phyloP scores from a whole-genome alignment of 2,329 filamentous ascomycete species.

The Clonostachys rhizophaga region DNA sequence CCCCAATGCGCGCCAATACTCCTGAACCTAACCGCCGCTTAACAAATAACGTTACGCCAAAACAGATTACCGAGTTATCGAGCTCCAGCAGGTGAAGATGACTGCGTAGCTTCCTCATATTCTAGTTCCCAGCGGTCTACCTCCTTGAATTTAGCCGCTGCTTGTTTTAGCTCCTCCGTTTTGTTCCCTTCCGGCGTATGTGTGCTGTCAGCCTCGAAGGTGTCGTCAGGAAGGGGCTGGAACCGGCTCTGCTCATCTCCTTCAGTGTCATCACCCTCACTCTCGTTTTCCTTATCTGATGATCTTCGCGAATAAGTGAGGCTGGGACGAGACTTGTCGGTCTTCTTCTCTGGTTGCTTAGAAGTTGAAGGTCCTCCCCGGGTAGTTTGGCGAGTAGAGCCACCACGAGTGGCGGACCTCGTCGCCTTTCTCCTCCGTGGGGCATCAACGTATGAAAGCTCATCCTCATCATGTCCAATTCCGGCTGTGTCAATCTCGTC shows the following conservation, averaged over 20 bases:
- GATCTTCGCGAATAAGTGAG: constrained; percentile 44
- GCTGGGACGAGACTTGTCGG: constrained; percentile 10
- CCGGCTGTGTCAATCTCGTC: constrained; percentile 43
- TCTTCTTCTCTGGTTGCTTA: constrained; percentile 6
- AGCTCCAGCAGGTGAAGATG: constrained; percentile 35
- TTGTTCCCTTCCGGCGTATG: constrained; percentile 28
- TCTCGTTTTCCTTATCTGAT: constrained; percentile 57
- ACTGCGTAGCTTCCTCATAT: constrained; percentile 57
- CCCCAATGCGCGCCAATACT: neutral
- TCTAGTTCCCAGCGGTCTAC: constrained; percentile 66
- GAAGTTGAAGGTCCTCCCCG: constrained; percentile 1
- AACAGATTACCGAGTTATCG: neutral
- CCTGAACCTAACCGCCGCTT: neutral
- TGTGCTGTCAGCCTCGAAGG: constrained; percentile 25
- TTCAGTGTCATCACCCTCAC: constrained; percentile 22
- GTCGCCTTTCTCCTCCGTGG: constrained; percentile 23
- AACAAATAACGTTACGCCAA: neutral
- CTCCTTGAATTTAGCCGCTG: constrained; percentile 61
- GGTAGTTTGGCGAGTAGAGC: constrained; percentile 3
- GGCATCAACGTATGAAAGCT: constrained; percentile 42
- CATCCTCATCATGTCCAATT: constrained; percentile 49
- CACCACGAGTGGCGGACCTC: constrained; percentile 10
- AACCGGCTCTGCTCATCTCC: constrained; percentile 32
- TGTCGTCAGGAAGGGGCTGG: constrained; percentile 39
- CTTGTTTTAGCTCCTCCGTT: constrained; percentile 51